Percentiles rank a stretch among this genome's conserved stretches.
Conservation (phyloP, 2,329 filamentous ascomycete genomes). For the Epichloe coenophiala region DNA sequence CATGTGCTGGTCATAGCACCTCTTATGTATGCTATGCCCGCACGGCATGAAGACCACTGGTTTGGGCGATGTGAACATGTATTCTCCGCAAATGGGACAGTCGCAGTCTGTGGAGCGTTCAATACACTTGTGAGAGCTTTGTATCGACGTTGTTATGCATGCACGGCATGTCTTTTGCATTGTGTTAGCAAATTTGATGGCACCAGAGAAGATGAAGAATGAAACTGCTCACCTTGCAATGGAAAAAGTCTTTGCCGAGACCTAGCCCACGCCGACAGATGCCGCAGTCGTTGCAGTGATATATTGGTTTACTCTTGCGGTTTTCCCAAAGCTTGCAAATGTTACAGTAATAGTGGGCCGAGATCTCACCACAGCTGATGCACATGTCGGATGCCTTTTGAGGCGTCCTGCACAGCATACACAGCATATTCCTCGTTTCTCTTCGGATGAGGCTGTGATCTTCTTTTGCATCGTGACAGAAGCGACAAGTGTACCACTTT, state of each 20-base stretch:
- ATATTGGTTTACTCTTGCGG: conserved; percentile 78
- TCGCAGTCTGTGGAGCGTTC: conserved; percentile 90
- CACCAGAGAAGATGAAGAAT: background rate
- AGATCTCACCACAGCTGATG: conserved; percentile 57
- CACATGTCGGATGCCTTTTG: conserved; percentile 74
- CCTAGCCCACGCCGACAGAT: conserved; percentile 87
- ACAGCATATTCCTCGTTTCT: conserved; percentile 89
- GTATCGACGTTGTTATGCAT: conserved; percentile 81
- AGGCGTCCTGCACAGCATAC: conserved; percentile 83
- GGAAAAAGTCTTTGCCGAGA: conserved; percentile 90
- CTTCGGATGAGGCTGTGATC: conserved; percentile 67
- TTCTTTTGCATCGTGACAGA: conserved; percentile 80
- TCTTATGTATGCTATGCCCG: conserved; percentile 87
- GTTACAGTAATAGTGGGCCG: conserved; percentile 83
- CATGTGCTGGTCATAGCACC: conserved; percentile 81
- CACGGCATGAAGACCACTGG: conserved; percentile 90
- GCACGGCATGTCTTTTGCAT: conserved; percentile 69
- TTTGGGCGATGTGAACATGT: conserved; percentile 83
- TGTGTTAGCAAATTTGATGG: background rate
- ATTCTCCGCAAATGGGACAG: conserved; percentile 92
- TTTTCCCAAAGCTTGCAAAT: conserved; percentile 98
- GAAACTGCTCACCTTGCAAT: conserved; percentile 65
- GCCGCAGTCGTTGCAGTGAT: conserved; percentile 91
- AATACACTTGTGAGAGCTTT: conserved; percentile 80
- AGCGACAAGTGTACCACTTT: conserved; percentile 86